Evolutionary conservation across 1,284 basidiomycete genomes (phyloP).

Genomic region (Ganoderma leucocontextum): DNA sequence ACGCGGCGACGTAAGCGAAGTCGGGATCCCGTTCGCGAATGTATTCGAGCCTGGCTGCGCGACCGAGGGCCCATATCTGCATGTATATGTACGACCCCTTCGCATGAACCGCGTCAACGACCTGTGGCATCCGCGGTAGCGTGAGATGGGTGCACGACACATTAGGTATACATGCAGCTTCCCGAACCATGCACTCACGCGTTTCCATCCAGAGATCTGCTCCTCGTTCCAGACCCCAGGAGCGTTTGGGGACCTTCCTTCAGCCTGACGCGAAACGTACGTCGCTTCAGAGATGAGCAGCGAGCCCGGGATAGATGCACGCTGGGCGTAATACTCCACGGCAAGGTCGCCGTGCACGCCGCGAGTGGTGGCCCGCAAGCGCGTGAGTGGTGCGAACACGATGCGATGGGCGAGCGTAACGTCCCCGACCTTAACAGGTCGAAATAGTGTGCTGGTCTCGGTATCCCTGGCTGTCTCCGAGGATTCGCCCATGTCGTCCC

Average conservation of each 20-base stretch:
- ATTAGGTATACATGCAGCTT: neutral
- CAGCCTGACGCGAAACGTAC: conserved; percentile 48
- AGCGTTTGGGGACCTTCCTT: conserved; percentile 43
- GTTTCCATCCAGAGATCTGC: conserved; percentile 57
- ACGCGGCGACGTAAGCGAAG: conserved; percentile 50
- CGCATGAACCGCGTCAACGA: conserved; percentile 41
- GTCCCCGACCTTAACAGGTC: conserved; percentile 52
- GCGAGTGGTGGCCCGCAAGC: conserved; percentile 41
- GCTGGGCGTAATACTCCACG: conserved; percentile 56
- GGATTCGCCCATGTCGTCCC: neutral
- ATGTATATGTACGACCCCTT: conserved; percentile 51
- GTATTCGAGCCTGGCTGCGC: conserved; percentile 45
- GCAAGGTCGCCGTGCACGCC: conserved; percentile 41
- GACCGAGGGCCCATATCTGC: conserved; percentile 59
- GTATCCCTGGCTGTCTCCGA: neutral
- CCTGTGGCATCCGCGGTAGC: conserved; percentile 23
- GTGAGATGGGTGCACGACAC: neutral
- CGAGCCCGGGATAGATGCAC: conserved; percentile 52
- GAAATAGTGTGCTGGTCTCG: conserved; percentile 47
- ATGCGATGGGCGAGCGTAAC: conserved; percentile 52
- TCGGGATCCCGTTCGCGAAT: conserved; percentile 33
- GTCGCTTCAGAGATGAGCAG: conserved; percentile 59
- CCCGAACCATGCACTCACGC: conserved; percentile 38
- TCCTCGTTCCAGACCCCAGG: conserved; percentile 54
- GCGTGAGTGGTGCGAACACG: conserved; percentile 56